Evolutionary conservation across 2,329 filamentous ascomycete species (phyloP), one percentile per base, ranked within the genome.

Genomic region (Sarocladiaceae sp.): DNA sequence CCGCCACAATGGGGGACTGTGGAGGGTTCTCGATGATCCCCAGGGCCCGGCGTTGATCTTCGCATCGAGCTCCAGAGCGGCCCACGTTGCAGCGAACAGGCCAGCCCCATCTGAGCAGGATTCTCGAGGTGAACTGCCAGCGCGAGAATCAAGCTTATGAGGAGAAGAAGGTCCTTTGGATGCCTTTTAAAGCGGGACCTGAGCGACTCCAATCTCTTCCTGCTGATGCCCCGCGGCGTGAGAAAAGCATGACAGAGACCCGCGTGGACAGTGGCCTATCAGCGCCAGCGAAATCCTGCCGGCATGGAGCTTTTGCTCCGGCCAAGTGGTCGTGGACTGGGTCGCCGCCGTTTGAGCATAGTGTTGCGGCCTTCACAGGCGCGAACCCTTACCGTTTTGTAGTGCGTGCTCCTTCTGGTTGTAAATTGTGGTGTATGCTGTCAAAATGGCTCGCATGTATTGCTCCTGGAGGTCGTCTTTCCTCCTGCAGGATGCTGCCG

Each of bases 391-490:
- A 39, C 44, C 28, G 44, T 57, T 52, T 57, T 57, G 61, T 62
- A 8, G 37, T 48, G 44, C 23, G 44, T 33, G 44, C 28, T 20
- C 28, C 26, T 48, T 17, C 22, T 48, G 44, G 26, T 33, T 8
- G 22, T 23, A 28, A 44, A 44, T 31, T 48, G n/a, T 33, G 44
- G 44, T 48, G 44, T 28, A 31, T 25, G 44, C 57, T 53, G 56
- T 64, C 64, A 64, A 66, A 66, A 65, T 65, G 60, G 57, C 60
- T 60, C 61, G 55, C 47, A 49, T 54, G 51, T 39, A 23, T 47
- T 31, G 26, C 17, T 51, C 35, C 37, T 18, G 26, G 15, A 23
- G 26, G 15, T 10, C 29, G 17, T 36, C n/a, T 18, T 18, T 51
- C 17, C 33, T 51, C 37, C 33, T 54, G 29, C 39, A 29, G 17